These are phyloP conservation scores for Stylosanthes scabra DNA, from an alignment of 331 rosid genomes.

Conservation along the genomic window DNA sequence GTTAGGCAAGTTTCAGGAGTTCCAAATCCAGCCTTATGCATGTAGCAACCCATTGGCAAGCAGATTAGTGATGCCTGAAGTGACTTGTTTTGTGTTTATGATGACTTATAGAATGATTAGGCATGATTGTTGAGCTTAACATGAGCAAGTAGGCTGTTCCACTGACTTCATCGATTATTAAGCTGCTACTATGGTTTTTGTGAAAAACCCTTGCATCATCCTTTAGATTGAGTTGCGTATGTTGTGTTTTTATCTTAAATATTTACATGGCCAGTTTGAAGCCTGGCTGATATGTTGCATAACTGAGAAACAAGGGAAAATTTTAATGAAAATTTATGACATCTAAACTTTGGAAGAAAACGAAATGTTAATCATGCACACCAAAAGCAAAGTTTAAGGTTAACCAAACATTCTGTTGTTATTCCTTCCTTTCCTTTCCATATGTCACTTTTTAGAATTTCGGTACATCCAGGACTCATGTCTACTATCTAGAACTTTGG, in stretches of 20 bases:
- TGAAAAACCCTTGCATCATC: neutral
- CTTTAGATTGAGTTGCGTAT: neutral
- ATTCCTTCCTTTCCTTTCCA: too few relatives aligned
- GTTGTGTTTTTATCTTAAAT: neutral
- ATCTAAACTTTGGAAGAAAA: neutral
- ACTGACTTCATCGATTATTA: too few relatives aligned
- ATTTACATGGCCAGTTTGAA: neutral
- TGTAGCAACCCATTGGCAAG: too few relatives aligned
- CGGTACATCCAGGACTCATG: too few relatives aligned
- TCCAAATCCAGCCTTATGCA: too few relatives aligned
- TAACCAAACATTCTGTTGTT: neutral
- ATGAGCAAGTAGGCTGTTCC: too few relatives aligned
- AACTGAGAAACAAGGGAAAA: neutral
- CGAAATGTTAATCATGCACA: neutral
- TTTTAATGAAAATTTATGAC: neutral
- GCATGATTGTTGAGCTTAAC: too few relatives aligned
- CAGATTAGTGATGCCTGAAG: too few relatives aligned
- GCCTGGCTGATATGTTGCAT: neutral
- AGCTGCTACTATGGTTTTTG: neutral
- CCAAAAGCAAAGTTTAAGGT: neutral
- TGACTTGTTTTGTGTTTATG: neutral
- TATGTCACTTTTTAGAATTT: too few relatives aligned
- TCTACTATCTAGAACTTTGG: too few relatives aligned
- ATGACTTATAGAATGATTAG: neutral
- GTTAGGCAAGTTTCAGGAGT: too few relatives aligned